Evolutionary conservation across 208 protist species (phyloP), one percentile per base, ranked within the genome.

Genomic region (Lotmaria passim): DNA sequence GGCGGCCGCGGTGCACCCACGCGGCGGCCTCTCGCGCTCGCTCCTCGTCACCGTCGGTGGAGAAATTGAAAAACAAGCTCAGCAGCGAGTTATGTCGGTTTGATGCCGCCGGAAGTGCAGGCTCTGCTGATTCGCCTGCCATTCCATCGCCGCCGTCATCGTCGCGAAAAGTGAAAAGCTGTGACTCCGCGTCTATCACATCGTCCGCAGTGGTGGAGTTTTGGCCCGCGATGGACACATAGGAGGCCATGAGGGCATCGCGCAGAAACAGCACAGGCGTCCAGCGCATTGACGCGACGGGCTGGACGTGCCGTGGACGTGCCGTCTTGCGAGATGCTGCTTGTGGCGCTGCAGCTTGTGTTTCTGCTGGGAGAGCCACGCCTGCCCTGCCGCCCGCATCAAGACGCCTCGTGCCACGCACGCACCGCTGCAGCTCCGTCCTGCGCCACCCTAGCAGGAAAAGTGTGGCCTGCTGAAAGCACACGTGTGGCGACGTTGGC

Each of bases 261-360:
- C 55, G 69, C 28, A 83, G 55, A 7, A 83, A 44, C 36, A 63
- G 44, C 17, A 83, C 60, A n/a, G 78, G 60, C 30, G 78, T 68
- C 73, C 78, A 79, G 46, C 69, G 57, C 36, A 30, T 14, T 24
- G 55, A 39, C 12, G 47, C 17, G 36, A 12, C 31, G 5, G 19
- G 11, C 41, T 26, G 3, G 23, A 52, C 6, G 21, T 24, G 7
- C 4, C 14, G 36, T 38, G 24, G 15, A 28, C 48, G 23, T 6
- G n/a, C 46, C 7, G 28, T 19, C 11, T 34, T 17, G 24, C 15
- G 28, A 14, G 19, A 8, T 36, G 0, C n/a, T n/a, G n/a, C n/a
- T n/a, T n/a, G n/a, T n/a, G n/a, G n/a, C n/a, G n/a, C n/a, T 21
- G 6, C 19, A 30, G 10, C 26, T 53, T 48, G 46, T 28, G 3